These are phyloP conservation scores for Kwoniella europaea DNA, from an alignment of 768 basidiomycete genomes.

Conservation along the genomic window DNA sequence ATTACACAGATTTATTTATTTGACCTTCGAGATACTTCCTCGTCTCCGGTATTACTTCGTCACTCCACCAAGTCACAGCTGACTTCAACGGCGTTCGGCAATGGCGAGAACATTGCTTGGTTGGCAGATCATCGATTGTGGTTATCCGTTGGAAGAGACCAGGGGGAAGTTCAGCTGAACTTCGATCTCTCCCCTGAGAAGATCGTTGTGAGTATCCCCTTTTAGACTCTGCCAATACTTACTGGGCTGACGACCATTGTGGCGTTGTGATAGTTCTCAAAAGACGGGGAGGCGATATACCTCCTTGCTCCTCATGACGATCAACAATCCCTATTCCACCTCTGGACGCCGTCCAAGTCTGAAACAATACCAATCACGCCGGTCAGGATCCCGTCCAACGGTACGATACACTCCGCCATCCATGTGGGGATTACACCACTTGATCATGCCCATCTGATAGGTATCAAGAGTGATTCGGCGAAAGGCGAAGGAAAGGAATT, in stretches of 20 bases:
- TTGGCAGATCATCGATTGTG: slow-evolving; percentile 23
- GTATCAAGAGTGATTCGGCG: slow-evolving; percentile 22
- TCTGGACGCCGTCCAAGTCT: slow-evolving; percentile 19
- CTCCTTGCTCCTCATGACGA: slow-evolving; percentile 16
- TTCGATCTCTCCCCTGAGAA: slow-evolving; percentile 20
- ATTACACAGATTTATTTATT: neutral
- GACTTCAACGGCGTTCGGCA: slow-evolving; percentile 15
- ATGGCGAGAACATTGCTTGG: slow-evolving; percentile 20
- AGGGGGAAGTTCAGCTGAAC: slow-evolving; percentile 22
- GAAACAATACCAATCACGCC: slow-evolving; percentile 11
- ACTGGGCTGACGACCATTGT: neutral
- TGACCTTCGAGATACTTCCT: slow-evolving; percentile 2
- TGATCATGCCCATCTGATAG: slow-evolving; percentile 36
- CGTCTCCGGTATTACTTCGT: neutral
- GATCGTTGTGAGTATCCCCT: slow-evolving; percentile 11
- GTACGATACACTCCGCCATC: slow-evolving; percentile 23
- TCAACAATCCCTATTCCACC: slow-evolving; percentile 27
- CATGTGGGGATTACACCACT: slow-evolving; percentile 31
- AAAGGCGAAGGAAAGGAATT: slow-evolving; percentile 16
- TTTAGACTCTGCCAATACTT: neutral
- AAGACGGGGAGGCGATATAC: slow-evolving; percentile 31
- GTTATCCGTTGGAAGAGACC: slow-evolving; percentile 8
- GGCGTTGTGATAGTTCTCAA: slow-evolving; percentile 20
- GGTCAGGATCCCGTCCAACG: slow-evolving; percentile 21
- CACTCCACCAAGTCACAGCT: neutral